Conservation (phyloP, 2,329 filamentous ascomycete species). For the Epichloe elymi region DNA sequence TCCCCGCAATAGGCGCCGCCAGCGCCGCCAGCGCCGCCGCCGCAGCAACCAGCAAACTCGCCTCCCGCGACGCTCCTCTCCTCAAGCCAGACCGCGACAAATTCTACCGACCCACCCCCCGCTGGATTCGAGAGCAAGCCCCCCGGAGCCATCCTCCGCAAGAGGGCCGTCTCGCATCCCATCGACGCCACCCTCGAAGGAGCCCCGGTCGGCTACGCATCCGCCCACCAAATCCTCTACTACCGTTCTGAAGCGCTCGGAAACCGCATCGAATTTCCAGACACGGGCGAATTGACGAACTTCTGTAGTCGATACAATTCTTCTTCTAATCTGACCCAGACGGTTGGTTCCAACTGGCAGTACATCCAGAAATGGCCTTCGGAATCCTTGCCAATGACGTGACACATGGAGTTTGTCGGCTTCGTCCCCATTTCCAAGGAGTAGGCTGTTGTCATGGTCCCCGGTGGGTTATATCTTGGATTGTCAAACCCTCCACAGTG, state of each 20-base stretch:
- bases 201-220: conserved; percentile 7
- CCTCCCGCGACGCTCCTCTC: no score
- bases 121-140: no score
- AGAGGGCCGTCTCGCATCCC: no score
- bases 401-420: background rate
- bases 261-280: conserved; percentile 1
- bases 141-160: no score
- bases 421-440: background rate
- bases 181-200: no score
- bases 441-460: conserved; percentile 4
- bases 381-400: conserved; percentile 4
- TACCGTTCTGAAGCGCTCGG: no score
- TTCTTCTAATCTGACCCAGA: conserved; percentile 6
- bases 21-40: no score
- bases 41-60: no score
- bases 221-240: conserved; percentile 23
- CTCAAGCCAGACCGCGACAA: no score
- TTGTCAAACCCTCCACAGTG: background rate
- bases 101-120: no score
- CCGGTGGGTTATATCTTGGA: conserved; percentile 4
- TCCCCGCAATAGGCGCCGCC: no score
- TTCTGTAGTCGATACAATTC: conserved; percentile 7
- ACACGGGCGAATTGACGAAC: conserved; percentile 4
- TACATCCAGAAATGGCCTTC: conserved; percentile 6
- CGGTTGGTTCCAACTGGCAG: conserved; percentile 5